phyloP scores from a whole-genome alignment of 768 basidiomycete genomes.

The Termitomyces titanicus region DNA sequence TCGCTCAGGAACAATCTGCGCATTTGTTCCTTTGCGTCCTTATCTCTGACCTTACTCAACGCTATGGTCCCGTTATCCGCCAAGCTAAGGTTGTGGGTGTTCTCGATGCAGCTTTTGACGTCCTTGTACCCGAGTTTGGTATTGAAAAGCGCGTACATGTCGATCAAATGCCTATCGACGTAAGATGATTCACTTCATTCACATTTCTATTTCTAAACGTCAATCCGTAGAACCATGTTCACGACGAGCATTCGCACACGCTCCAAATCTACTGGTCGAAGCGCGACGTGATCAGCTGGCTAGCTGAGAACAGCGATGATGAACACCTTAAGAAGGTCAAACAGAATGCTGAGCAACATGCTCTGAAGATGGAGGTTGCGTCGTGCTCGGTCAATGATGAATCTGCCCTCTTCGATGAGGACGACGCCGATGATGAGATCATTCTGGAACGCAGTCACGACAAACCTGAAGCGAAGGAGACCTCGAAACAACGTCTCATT shows the following conservation, averaged over 20 bases:
- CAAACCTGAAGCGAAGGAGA: conserved; percentile 41
- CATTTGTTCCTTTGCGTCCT: conserved; percentile 95
- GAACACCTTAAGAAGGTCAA: conserved; percentile 95
- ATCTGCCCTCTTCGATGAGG: conserved; percentile 84
- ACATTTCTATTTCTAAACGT: conserved; percentile 15
- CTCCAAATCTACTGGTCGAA: conserved; percentile 96
- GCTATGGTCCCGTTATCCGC: conserved; percentile 93
- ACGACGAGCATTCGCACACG: conserved; percentile 91
- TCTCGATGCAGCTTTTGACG: conserved; percentile 97
- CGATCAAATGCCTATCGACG: conserved; percentile 98
- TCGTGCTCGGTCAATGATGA: conserved; percentile 86
- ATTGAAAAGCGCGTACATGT: conserved; percentile 99
- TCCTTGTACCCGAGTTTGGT: conserved; percentile 93
- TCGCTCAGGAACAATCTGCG: conserved; percentile 95
- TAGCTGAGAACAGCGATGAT: conserved; percentile 94
- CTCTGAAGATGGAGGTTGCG: conserved; percentile 86
- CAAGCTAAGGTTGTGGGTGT: conserved; percentile 95
- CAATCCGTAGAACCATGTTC: conserved; percentile 78
- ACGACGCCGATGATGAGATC: conserved; percentile 80
- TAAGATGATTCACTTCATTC: conserved; percentile 32
- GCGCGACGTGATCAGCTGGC: conserved; percentile 90
- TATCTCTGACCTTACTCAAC: conserved; percentile 89
- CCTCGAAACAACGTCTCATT: conserved; percentile 72
- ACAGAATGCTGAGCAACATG: conserved; percentile 87
- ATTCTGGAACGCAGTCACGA: conserved; percentile 25